phyloP scores from a whole-genome alignment of 129 eudicot species.

The Centella asiatica region DNA sequence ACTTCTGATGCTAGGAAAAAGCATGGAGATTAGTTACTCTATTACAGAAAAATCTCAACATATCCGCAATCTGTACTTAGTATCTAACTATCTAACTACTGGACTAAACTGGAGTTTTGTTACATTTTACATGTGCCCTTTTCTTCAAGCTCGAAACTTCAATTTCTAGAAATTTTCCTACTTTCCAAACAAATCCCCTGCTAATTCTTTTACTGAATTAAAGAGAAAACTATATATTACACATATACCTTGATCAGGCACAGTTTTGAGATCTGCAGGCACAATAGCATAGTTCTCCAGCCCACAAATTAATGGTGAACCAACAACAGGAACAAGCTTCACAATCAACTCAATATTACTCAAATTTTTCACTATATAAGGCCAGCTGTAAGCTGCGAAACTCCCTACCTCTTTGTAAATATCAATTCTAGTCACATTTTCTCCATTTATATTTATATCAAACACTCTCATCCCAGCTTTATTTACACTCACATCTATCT shows the following conservation, averaged over 20 bases:
- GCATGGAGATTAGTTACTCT: neutral
- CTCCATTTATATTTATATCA: conserved; percentile 67
- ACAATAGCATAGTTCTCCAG: conserved; percentile 92
- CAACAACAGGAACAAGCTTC: conserved; percentile 64
- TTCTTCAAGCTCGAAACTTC: neutral
- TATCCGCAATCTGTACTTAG: neutral
- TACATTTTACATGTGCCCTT: too few relatives aligned
- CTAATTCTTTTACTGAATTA: too few relatives aligned
- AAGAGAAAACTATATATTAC: too few relatives aligned
- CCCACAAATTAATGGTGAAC: conserved; percentile 71
- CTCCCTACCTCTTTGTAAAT: conserved; percentile 72
- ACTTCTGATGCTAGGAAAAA: neutral
- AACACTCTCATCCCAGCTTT: conserved; percentile 74
- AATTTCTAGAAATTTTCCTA: neutral
- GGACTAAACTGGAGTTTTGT: too few relatives aligned
- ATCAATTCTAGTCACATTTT: conserved; percentile 69
- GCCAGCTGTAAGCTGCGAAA: conserved; percentile 72
- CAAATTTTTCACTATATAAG: conserved; percentile 62
- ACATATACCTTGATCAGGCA: conserved; percentile 71
- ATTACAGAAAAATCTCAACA: neutral
- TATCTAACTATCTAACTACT: too few relatives aligned
- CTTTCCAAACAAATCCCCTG: neutral
- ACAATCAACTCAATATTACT: conserved; percentile 52
- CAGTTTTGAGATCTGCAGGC: conserved; percentile 74
- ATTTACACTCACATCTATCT: conserved; percentile 73